A percentile compares a stretch with the other conserved stretches of the same genome.
Conservation (phyloP, 352 stramenopile genomes). For the Aphanomyces invadans region DNA sequence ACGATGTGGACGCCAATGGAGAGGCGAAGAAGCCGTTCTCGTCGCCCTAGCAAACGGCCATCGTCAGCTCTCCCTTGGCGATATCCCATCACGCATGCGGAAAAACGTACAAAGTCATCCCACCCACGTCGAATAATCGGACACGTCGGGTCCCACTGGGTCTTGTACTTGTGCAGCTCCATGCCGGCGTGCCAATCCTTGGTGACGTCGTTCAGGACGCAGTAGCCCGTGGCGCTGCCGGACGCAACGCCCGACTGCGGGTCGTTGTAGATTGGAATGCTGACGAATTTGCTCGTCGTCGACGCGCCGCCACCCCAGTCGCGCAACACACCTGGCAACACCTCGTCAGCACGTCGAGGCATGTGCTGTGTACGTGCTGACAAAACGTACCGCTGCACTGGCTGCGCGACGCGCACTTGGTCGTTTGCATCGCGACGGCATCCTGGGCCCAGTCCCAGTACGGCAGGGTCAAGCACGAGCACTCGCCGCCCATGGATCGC, state of each 20-base stretch:
- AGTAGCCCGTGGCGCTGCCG: slow-evolving; percentile 12
- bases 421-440: slow-evolving; percentile 16
- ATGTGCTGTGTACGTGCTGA: not conserved
- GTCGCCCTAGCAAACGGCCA: slow-evolving; percentile 11
- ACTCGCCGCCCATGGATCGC: slow-evolving; percentile 12
- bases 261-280: slow-evolving; percentile 17
- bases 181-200: slow-evolving; percentile 11
- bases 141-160: slow-evolving; percentile 2
- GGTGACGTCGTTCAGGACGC: slow-evolving; percentile 20
- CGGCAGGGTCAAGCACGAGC: slow-evolving; percentile 16
- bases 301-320: slow-evolving; percentile 21
- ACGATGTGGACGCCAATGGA: slow-evolving; percentile 12
- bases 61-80: too few relatives aligned
- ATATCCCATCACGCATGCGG: too few relatives aligned
- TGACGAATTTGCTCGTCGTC: not conserved
- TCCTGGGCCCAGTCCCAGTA: slow-evolving; percentile 24
- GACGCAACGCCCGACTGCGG: slow-evolving; percentile 3
- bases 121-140: slow-evolving; percentile 19
- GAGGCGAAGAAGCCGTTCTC: slow-evolving; percentile 4
- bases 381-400: slow-evolving; percentile 17
- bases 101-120: slow-evolving; percentile 20
- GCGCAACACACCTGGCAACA: slow-evolving; percentile 5
- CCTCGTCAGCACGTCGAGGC: too few relatives aligned
- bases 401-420: not conserved
- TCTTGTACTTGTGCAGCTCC: slow-evolving; percentile 6